These are phyloP conservation scores for Metroxylon sagu DNA, from an alignment of 176 grass and related monocot species.

Conservation along the genomic window DNA sequence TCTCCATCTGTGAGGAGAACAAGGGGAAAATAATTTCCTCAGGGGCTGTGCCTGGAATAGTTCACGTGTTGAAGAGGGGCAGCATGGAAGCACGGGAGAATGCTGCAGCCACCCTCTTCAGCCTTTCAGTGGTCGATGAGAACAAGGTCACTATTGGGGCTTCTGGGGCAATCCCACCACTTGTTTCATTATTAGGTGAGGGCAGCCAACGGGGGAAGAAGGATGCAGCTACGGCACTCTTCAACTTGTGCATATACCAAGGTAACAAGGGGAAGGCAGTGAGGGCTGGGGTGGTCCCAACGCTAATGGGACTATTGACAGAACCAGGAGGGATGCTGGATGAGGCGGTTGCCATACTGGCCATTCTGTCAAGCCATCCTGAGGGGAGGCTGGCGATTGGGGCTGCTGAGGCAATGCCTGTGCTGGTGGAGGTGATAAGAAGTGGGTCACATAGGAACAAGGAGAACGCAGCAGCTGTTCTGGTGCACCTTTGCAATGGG, in stretches of 20 bases:
- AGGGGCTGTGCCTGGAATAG: slow-evolving; percentile 12
- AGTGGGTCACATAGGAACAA: slow-evolving; percentile 13
- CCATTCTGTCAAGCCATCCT: slow-evolving; percentile 14
- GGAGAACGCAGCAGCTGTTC: slow-evolving; percentile 20
- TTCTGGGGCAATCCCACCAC: slow-evolving; percentile 13
- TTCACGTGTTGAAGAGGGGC: slow-evolving; percentile 12
- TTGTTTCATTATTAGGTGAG: slow-evolving; percentile 12
- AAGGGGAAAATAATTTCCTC: slow-evolving; percentile 11
- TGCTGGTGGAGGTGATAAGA: slow-evolving; percentile 6
- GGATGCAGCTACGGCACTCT: slow-evolving; percentile 16
- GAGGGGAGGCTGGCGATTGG: slow-evolving; percentile 10
- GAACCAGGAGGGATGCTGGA: slow-evolving; percentile 9
- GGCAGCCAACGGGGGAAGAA: slow-evolving; percentile 18
- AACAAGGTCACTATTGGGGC: slow-evolving; percentile 17
- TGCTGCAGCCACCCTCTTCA: slow-evolving; percentile 12
- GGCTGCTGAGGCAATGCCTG: slow-evolving; percentile 4
- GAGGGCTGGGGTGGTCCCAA: slow-evolving; percentile 10
- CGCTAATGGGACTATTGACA: slow-evolving; percentile 5
- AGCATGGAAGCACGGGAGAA: slow-evolving; percentile 23
- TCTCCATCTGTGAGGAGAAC: slow-evolving; percentile 20
- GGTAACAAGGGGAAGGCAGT: slow-evolving; percentile 14
- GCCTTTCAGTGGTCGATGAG: slow-evolving; percentile 14
- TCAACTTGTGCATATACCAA: slow-evolving; percentile 24
- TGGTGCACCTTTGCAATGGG: slow-evolving; percentile 13
- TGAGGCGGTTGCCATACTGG: slow-evolving; percentile 15